Evolutionary conservation across 202 grass and related monocot genomes (phyloP).

Genomic region (Zoysia matrella): DNA sequence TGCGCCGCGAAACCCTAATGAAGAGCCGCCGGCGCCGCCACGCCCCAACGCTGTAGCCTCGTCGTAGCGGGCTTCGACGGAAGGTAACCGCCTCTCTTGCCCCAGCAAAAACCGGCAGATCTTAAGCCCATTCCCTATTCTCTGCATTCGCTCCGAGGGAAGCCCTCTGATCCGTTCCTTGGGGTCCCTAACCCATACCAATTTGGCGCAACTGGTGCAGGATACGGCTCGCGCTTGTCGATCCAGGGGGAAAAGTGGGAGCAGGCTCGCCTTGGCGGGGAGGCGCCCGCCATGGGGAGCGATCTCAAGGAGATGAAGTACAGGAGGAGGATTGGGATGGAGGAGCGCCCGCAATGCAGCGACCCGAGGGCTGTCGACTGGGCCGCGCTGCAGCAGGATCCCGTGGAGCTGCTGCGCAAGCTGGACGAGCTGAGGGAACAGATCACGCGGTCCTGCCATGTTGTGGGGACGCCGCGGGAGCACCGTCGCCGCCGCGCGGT

Average conservation of each 20-base stretch:
- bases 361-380: slow-evolving; percentile 50
- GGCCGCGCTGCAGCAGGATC: slow-evolving; percentile 67
- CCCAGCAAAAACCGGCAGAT: neutral
- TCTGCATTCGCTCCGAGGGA: neutral
- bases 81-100: neutral
- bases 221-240: neutral
- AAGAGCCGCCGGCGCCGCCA: slow-evolving; percentile 26
- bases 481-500: slow-evolving; percentile 45
- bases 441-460: slow-evolving; percentile 71
- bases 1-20: slow-evolving; percentile 51
- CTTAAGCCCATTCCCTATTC: slow-evolving; percentile 10
- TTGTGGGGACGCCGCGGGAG: slow-evolving; percentile 55
- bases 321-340: slow-evolving; percentile 51
- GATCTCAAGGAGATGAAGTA: slow-evolving; percentile 78
- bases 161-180: neutral
- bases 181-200: neutral
- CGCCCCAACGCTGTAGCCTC: neutral
- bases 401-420: slow-evolving; percentile 75
- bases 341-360: slow-evolving; percentile 55
- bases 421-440: slow-evolving; percentile 92
- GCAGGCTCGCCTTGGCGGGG: slow-evolving; percentile 11
- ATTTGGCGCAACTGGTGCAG: slow-evolving; percentile 22
- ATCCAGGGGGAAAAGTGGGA: slow-evolving; percentile 9
- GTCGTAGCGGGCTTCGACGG: neutral
- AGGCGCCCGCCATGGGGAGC: slow-evolving; percentile 46